Percentiles rank a stretch among this genome's conserved stretches.
These are phyloP conservation scores for Dentipellis sp. DNA, from an alignment of 768 basidiomycete species.

Conservation along the genomic window DNA sequence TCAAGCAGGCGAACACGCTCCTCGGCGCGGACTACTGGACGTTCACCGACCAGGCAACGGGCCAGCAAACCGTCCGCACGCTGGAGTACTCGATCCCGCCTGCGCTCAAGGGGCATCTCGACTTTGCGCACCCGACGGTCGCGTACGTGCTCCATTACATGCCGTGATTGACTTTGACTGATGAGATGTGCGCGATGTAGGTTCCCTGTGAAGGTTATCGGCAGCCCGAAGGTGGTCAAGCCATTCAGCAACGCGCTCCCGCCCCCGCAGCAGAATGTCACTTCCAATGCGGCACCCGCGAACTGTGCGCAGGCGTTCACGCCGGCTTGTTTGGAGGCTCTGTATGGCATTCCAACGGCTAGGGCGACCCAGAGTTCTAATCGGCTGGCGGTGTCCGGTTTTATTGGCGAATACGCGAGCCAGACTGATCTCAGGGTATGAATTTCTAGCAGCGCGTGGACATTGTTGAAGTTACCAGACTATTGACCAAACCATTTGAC, in stretches of 20 bases:
- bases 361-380: constrained; percentile 15
- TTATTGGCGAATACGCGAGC: constrained; percentile 18
- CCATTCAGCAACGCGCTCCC: not conserved
- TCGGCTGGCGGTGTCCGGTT: constrained; percentile 23
- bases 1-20: constrained; percentile 1
- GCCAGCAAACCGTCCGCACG: constrained; percentile 7
- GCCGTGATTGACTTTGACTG: not conserved
- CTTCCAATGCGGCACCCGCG: not conserved
- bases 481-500: not conserved
- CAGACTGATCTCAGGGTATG: constrained; percentile 19
- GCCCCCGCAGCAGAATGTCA: not conserved
- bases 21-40: not conserved
- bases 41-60: constrained; percentile 2
- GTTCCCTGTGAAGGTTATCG: not conserved
- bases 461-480: not conserved
- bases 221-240: not conserved
- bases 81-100: constrained; percentile 2
- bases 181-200: not conserved
- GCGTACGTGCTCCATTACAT: not conserved
- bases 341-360: constrained; percentile 27
- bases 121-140: constrained; percentile 13
- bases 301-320: constrained; percentile 10
- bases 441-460: not conserved
- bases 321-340: constrained; percentile 22
- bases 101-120: constrained; percentile 6